phyloP scores from a whole-genome alignment of 495 filamentous ascomycete species.

The Lophiostoma macrostomum region DNA sequence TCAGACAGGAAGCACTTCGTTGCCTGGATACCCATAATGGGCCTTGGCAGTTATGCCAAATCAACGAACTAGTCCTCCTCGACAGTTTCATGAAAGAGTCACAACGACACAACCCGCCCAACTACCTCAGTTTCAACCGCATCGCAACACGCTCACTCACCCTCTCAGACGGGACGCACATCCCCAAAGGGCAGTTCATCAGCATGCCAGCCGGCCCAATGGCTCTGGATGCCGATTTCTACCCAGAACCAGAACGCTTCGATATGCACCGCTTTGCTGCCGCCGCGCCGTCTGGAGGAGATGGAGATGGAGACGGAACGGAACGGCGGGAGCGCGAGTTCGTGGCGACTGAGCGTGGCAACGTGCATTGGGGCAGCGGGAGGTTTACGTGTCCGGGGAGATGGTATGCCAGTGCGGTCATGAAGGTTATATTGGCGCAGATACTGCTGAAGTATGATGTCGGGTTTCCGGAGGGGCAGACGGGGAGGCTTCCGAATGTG shows the following conservation, averaged over 20 bases:
- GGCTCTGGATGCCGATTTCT: constrained; percentile 9
- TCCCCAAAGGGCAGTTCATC: constrained; percentile 8
- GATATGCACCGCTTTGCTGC: background rate
- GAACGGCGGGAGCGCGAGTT: constrained; percentile 5
- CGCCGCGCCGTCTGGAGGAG: too few species aligned
- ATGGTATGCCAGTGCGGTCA: constrained; percentile 15
- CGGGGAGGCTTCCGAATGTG: constrained; percentile 4
- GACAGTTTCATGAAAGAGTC: constrained; percentile 10
- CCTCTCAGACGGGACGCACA: constrained; percentile 2
- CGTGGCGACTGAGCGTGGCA: constrained; percentile 2
- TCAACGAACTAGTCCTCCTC: background rate
- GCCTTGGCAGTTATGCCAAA: background rate
- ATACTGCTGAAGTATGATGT: constrained; percentile 10
- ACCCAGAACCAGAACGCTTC: background rate
- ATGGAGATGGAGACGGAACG: too few species aligned
- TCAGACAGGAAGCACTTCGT: background rate
- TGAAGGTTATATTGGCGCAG: constrained; percentile 8
- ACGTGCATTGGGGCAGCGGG: constrained; percentile 11
- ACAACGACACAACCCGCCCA: constrained; percentile 3
- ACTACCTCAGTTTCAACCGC: constrained; percentile 14
- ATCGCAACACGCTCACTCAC: background rate
- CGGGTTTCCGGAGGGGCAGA: constrained; percentile 12
- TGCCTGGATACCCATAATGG: background rate
- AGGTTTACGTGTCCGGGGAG: constrained; percentile 13
- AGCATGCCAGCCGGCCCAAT: constrained; percentile 14